Conservation (phyloP, 306 rosid genomes). For the Heteromeles arbutifolia region DNA sequence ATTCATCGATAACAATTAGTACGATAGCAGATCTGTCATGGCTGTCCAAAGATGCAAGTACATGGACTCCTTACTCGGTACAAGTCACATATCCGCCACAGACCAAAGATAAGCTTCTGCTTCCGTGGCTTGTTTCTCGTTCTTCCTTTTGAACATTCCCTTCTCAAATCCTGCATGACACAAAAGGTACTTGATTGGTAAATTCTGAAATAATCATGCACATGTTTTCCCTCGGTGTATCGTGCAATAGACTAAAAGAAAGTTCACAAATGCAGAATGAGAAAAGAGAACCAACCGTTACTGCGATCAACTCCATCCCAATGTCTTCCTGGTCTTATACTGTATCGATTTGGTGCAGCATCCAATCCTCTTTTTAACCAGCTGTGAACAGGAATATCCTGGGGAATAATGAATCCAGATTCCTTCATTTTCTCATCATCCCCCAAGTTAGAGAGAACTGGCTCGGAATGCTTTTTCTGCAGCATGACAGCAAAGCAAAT, state of each 20-base stretch:
- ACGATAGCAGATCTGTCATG: too few relatives aligned
- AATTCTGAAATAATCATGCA: background rate
- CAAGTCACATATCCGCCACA: conserved; percentile 74
- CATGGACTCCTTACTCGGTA: background rate
- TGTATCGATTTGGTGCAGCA: conserved; percentile 73
- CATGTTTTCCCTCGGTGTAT: background rate
- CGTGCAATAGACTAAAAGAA: background rate
- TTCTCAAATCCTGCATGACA: conserved; percentile 63
- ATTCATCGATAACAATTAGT: too few relatives aligned
- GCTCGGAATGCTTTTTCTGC: conserved; percentile 60
- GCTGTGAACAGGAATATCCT: conserved; percentile 78
- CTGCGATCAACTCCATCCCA: conserved; percentile 98
- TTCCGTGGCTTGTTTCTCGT: conserved; percentile 66
- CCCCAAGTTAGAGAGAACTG: conserved; percentile 56
- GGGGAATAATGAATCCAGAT: conserved; percentile 82
- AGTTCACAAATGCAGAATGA: background rate
- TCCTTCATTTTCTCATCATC: conserved; percentile 68
- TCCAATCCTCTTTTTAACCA: conserved; percentile 78
- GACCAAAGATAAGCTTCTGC: conserved; percentile 93
- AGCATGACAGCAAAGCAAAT: conserved; percentile 14
- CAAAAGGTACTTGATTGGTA: conserved; percentile 3
- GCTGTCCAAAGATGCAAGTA: too few relatives aligned
- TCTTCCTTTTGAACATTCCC: conserved; percentile 57
- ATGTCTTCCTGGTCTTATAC: conserved; percentile 84
- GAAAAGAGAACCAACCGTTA: conserved; percentile 52